Evolutionary conservation across 805 yeast genomes (phyloP).

Genomic region (Lachancea sp.): DNA sequence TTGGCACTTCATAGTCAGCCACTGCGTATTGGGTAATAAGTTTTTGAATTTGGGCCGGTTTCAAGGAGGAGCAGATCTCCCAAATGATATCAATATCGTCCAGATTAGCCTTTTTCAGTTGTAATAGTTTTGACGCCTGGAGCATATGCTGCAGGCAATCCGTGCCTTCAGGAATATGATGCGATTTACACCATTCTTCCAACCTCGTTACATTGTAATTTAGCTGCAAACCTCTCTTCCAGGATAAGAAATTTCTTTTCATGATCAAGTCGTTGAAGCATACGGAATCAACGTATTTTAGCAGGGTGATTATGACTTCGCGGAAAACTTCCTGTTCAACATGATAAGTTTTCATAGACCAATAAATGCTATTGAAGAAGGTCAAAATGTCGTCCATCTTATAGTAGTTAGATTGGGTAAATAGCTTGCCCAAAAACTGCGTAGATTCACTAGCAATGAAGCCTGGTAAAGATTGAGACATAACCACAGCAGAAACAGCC

Average conservation of each 20-base stretch:
- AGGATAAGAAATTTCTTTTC: constrained; percentile 89
- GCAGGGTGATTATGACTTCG: constrained; percentile 74
- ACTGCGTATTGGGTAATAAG: constrained; percentile 80
- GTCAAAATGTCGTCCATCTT: constrained; percentile 93
- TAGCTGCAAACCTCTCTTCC: constrained; percentile 97
- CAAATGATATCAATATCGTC: constrained; percentile 88
- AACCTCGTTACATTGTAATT: constrained; percentile 93
- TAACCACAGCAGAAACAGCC: constrained; percentile 89
- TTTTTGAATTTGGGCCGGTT: constrained; percentile 93
- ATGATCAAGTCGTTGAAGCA: constrained; percentile 93
- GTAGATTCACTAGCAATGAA: constrained; percentile 78
- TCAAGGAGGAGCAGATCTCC: constrained; percentile 90
- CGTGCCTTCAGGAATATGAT: constrained; percentile 82
- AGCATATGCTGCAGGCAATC: constrained; percentile 76
- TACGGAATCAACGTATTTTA: constrained; percentile 81
- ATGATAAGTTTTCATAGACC: constrained; percentile 88
- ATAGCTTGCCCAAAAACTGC: constrained; percentile 78
- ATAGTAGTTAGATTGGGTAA: constrained; percentile 61
- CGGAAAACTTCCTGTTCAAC: constrained; percentile 79
- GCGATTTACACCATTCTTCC: constrained; percentile 98
- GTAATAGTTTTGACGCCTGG: constrained; percentile 90
- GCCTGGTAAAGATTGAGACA: constrained; percentile 94
- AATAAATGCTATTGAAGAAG: constrained; percentile 81
- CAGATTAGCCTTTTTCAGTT: constrained; percentile 79
- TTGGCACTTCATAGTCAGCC: constrained; percentile 93